Evolutionary conservation across 2,329 filamentous ascomycete genomes (phyloP), one percentile per base, ranked within the genome.

Genomic region (Exophiala spinifera): DNA sequence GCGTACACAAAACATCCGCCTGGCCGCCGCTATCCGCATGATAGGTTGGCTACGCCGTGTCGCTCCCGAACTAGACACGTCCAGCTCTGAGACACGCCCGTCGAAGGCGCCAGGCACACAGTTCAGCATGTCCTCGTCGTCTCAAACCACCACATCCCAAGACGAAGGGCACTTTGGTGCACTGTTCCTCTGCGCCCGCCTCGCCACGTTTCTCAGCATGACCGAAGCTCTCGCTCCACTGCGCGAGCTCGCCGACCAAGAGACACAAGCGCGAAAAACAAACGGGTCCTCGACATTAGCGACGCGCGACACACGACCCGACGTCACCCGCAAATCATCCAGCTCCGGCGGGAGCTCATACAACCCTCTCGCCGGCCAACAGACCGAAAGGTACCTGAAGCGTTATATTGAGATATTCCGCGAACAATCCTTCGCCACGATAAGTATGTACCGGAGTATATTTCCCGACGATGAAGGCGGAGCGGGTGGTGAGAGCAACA

Each of bases 331-430:
- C 13, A 50, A 49, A 33, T 17, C 51, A 31, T 60, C 57, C 10
- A 43, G 39, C 3, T 31, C 33, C 11, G 40, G 33, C 20, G 31
- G 14, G 11, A 21, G 34, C 14, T 58, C 52, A 19, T 50, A 51
- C 42, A 42, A 55, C 21, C 17, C 55, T 1, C 28, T 61, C 11
- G 46, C 83, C 1, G 92, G 92, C 0, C 91, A 95, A 66, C 94
- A 97, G 69, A 96, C 91, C 1, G 94, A 97, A 70, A 82, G 91
- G 48, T 99, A 91, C 65, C 75, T 99, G 40, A 99, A 97, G 71
- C 83, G 91, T 45, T 99, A 95, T 71, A 89, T 99, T 64, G 94
- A 99, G 69, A 91, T 99, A 23, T 97, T 97, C 69, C 87, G 94
- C 49, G 94, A 99, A 72, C 94, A 99, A 71, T 96, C 89, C 68